A percentile compares a stretch with the other conserved stretches of the same genome.
phyloP scores from a whole-genome alignment of 257 asterid genomes.

The Solanum ossicruentum region DNA sequence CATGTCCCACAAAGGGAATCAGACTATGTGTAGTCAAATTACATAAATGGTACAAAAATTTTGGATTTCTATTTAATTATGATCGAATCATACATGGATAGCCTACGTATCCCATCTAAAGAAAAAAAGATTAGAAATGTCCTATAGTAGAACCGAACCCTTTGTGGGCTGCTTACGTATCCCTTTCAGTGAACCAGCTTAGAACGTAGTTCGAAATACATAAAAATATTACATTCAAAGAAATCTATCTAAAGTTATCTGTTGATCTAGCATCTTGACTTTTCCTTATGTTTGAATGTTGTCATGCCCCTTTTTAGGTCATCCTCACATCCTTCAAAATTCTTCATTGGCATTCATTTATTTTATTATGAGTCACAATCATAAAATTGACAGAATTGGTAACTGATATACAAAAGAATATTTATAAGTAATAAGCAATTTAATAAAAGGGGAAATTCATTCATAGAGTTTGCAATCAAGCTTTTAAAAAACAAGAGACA shows the following conservation, averaged over 20 bases:
- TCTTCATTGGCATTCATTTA: neutral
- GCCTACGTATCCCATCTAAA: neutral
- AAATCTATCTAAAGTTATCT: too few relatives aligned
- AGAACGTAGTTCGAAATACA: neutral
- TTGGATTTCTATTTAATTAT: too few relatives aligned
- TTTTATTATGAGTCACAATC: neutral
- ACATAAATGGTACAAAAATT: too few relatives aligned
- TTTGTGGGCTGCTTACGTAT: neutral
- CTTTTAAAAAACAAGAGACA: neutral
- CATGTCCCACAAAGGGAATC: neutral
- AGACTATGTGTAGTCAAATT: neutral
- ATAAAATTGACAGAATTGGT: neutral
- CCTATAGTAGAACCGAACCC: too few relatives aligned
- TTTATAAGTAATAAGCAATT: neutral
- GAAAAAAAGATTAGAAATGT: too few relatives aligned
- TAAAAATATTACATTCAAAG: too few relatives aligned
- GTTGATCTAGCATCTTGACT: neutral
- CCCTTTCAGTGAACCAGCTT: neutral
- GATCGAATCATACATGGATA: neutral
- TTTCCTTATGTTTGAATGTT: neutral
- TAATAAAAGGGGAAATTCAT: neutral
- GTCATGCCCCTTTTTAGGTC: too few relatives aligned
- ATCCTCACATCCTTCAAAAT: neutral
- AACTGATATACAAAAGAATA: neutral
- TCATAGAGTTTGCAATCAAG: neutral